phyloP scores from a whole-genome alignment of 1,284 basidiomycete genomes.

The Heterobasidion occidentale region DNA sequence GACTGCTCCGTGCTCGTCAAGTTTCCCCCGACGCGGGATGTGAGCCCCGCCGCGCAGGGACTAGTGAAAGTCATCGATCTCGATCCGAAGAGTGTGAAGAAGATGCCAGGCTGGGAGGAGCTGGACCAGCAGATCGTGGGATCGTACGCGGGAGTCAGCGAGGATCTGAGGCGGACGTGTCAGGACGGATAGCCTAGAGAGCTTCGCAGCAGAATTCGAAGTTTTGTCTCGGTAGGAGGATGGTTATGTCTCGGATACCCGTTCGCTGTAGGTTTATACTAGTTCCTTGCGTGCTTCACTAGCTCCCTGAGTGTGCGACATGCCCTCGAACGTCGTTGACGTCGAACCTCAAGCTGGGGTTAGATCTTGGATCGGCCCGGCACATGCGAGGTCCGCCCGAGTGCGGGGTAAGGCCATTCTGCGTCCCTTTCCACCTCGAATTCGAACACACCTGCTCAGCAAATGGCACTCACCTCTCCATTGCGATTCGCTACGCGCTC shows the following conservation, averaged over 20 bases:
- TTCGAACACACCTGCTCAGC: background rate
- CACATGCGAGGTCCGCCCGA: background rate
- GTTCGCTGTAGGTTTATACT: no score
- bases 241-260: no score
- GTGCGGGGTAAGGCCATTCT: background rate
- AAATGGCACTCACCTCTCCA: background rate
- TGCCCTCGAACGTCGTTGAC: no score
- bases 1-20: constrained; percentile 87
- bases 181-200: background rate
- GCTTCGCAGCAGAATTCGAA: background rate
- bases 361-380: background rate
- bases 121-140: constrained; percentile 67
- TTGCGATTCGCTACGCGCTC: background rate
- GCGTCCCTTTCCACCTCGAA: background rate
- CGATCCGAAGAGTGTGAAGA: constrained; percentile 70
- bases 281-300: no score
- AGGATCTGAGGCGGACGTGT: constrained; percentile 27
- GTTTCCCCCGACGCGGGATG: constrained; percentile 16
- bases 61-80: constrained; percentile 76
- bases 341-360: background rate
- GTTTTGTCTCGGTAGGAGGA: no score
- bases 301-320: no score
- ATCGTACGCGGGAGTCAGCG: constrained; percentile 29
- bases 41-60: background rate
- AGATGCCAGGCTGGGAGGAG: constrained; percentile 65